phyloP scores from a whole-genome alignment of 2,329 filamentous ascomycete genomes.

The Samsoniella hepiali region DNA sequence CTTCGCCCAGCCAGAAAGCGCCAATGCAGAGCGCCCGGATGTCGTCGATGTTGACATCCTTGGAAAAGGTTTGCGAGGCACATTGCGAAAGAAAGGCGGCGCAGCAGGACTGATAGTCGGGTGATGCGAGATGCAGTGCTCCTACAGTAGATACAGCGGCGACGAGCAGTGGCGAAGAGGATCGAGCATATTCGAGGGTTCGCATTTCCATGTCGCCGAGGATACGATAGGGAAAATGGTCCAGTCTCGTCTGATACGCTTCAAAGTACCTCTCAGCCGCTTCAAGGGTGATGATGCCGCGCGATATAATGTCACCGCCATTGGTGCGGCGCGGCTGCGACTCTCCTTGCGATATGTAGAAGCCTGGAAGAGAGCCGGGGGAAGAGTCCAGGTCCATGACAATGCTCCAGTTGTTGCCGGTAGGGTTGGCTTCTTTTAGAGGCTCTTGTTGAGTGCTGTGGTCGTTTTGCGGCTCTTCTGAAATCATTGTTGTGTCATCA shows the following conservation, averaged over 20 bases:
- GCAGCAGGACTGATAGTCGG: conserved; percentile 14
- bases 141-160: conserved; percentile 20
- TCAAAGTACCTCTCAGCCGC: conserved; percentile 14
- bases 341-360: conserved; percentile 16
- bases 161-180: conserved; percentile 17
- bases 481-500: conserved; percentile 9
- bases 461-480: conserved; percentile 1
- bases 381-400: conserved; percentile 16
- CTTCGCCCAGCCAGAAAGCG: conserved; percentile 61
- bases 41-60: conserved; percentile 52
- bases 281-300: conserved; percentile 17
- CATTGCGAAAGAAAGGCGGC: conserved; percentile 18
- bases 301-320: conserved; percentile 15
- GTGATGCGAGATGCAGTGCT: conserved; percentile 18
- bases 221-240: conserved; percentile 19
- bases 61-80: conserved; percentile 16
- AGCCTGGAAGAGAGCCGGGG: conserved; percentile 12
- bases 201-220: conserved; percentile 14
- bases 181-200: conserved; percentile 10
- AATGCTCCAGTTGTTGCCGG: conserved; percentile 17
- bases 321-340: conserved; percentile 4
- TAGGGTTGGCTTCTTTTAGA: not conserved
- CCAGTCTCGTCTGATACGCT: conserved; percentile 17
- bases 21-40: conserved; percentile 59
- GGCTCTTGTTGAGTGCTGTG: not conserved